phyloP scores from a whole-genome alignment of 257 asterid genomes.

The Rehmannia glutinosa region DNA sequence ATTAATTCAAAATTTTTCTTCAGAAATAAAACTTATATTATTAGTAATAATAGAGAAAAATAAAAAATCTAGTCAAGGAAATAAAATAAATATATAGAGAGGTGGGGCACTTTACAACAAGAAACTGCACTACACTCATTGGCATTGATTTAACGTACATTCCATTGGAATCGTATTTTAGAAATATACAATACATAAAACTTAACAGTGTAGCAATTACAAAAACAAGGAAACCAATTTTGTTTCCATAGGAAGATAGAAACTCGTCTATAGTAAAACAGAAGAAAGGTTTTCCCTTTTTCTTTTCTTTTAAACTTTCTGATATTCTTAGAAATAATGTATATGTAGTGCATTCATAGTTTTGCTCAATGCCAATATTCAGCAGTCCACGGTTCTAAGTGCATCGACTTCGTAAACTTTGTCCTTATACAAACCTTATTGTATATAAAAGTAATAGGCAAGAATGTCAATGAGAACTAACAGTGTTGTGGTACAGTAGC shows the following conservation, averaged over 20 bases:
- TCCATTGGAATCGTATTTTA: background rate
- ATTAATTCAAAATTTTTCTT: too few species aligned
- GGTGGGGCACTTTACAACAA: background rate
- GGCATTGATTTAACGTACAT: background rate
- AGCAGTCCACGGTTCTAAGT: background rate
- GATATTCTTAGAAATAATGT: background rate
- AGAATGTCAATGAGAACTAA: slow-evolving; percentile 29
- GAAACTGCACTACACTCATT: background rate
- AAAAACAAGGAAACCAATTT: background rate
- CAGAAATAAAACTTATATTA: too few species aligned
- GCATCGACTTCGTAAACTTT: background rate
- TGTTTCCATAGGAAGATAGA: background rate
- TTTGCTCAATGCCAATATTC: background rate
- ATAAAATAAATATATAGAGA: background rate
- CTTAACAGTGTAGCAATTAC: background rate
- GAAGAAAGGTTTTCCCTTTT: background rate
- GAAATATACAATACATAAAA: background rate
- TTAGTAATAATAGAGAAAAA: too few species aligned
- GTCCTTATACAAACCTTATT: background rate
- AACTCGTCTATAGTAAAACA: background rate
- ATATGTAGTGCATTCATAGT: background rate
- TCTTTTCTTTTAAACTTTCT: background rate
- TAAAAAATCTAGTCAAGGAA: background rate
- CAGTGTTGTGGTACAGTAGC: slow-evolving; percentile 69
- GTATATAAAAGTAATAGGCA: slow-evolving; percentile 8